Percentiles rank a stretch among this genome's conserved stretches.
phyloP scores from a whole-genome alignment of 345 rosid species.

The Eutrema yunnanense region DNA sequence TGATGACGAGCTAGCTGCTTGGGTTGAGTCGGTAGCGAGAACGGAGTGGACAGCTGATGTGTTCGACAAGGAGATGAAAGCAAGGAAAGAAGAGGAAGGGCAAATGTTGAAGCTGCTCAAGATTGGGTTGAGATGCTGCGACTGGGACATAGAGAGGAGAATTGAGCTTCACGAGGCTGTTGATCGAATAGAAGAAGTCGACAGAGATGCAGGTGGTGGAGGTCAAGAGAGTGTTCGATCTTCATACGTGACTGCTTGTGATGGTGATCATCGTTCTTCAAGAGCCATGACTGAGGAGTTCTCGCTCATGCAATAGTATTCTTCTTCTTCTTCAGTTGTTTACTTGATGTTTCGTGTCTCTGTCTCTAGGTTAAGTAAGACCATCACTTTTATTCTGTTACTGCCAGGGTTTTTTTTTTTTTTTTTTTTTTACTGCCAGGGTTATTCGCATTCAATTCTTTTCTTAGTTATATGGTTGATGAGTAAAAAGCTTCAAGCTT shows the following conservation, averaged over 20 bases:
- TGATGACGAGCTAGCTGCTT: slow-evolving; percentile 50
- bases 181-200: slow-evolving; percentile 39
- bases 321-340: not conserved
- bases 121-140: slow-evolving; percentile 83
- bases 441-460: slow-evolving; percentile 5
- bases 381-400: not conserved
- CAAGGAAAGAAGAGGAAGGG: slow-evolving; percentile 53
- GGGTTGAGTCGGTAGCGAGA: slow-evolving; percentile 76
- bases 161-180: slow-evolving; percentile 60
- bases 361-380: slow-evolving; percentile 21
- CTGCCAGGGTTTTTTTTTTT: no score
- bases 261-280: slow-evolving; percentile 49
- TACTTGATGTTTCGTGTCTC: slow-evolving; percentile 6
- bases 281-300: slow-evolving; percentile 51
- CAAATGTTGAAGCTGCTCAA: slow-evolving; percentile 77
- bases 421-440: no score
- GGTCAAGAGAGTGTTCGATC: slow-evolving; percentile 49
- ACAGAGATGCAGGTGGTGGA: slow-evolving; percentile 52
- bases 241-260: slow-evolving; percentile 47
- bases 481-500: slow-evolving; percentile 17
- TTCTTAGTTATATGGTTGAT: slow-evolving; percentile 18
- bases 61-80: slow-evolving; percentile 71
- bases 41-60: slow-evolving; percentile 86
- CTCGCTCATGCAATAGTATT: slow-evolving; percentile 1
- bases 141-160: slow-evolving; percentile 64